Conservation (phyloP, 139 green algal species). For the Closterium sp. region DNA sequence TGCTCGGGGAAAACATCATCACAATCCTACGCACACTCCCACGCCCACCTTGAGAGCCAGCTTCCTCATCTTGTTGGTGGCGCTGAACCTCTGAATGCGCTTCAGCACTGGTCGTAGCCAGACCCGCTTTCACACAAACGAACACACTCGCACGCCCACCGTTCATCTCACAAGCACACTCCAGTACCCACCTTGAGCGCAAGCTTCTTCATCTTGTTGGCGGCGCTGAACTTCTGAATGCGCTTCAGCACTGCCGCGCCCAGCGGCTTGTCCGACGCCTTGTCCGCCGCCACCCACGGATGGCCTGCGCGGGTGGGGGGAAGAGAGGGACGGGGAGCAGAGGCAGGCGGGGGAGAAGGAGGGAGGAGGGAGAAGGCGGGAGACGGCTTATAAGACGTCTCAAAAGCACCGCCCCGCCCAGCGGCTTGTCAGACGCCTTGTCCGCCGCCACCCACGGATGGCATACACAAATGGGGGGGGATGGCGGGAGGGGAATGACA, state of each 20-base stretch:
- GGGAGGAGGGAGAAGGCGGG: background rate
- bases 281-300: constrained; percentile 88
- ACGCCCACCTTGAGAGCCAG: constrained; percentile 68
- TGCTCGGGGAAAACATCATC: too few species aligned
- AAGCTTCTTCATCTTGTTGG: constrained; percentile 97
- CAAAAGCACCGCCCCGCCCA: too few species aligned
- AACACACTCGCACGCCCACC: too few species aligned
- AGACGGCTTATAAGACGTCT: too few species aligned
- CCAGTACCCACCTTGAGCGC: constrained; percentile 64
- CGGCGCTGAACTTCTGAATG: constrained; percentile 84
- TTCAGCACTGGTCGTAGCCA: constrained; percentile 57
- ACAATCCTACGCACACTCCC: background rate
- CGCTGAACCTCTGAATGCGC: constrained; percentile 37
- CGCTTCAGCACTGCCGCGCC: constrained; percentile 81
- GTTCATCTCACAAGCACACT: too few species aligned
- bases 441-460: too few species aligned
- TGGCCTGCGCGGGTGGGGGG: constrained; percentile 58
- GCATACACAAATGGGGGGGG: too few species aligned
- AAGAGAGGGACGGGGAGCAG: background rate
- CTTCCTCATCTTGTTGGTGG: constrained; percentile 96
- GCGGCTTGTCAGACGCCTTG: too few species aligned
- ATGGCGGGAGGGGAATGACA: too few species aligned
- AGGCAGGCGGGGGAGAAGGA: background rate
- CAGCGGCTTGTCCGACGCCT: constrained; percentile 73
- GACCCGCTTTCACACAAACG: too few species aligned